phyloP scores from a whole-genome alignment of 768 basidiomycete genomes.

The Inosperma sp. region DNA sequence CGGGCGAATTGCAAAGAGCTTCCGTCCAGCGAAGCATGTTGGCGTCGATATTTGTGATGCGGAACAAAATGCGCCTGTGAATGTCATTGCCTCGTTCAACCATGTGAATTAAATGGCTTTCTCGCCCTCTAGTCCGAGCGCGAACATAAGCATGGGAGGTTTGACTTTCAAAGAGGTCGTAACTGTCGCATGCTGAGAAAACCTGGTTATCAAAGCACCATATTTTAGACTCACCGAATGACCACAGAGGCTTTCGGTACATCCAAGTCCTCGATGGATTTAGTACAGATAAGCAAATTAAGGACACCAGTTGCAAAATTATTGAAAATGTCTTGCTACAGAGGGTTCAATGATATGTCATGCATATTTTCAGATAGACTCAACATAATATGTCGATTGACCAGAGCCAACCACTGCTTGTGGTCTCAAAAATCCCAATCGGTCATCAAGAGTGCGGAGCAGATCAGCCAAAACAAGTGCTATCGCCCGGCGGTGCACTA shows the following conservation, averaged over 20 bases:
- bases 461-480: slow-evolving; percentile 59
- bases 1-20: slow-evolving; percentile 33
- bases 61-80: slow-evolving; percentile 51
- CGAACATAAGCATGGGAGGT: slow-evolving; percentile 55
- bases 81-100: slow-evolving; percentile 52
- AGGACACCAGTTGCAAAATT: slow-evolving; percentile 50
- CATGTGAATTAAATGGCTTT: slow-evolving; percentile 59
- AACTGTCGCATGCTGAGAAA: slow-evolving; percentile 33
- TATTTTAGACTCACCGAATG: slow-evolving; percentile 45
- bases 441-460: slow-evolving; percentile 49
- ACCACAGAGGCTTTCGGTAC: slow-evolving; percentile 54
- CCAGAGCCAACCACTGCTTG: slow-evolving; percentile 41
- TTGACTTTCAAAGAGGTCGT: slow-evolving; percentile 58
- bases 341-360: slow-evolving; percentile 6
- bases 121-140: slow-evolving; percentile 41
- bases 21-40: slow-evolving; percentile 49
- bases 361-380: not conserved
- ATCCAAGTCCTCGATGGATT: slow-evolving; percentile 56
- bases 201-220: not conserved
- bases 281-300: slow-evolving; percentile 63
- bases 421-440: slow-evolving; percentile 52
- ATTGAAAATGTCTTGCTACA: slow-evolving; percentile 48
- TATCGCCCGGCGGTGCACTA: slow-evolving; percentile 51
- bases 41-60: slow-evolving; percentile 35
- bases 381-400: slow-evolving; percentile 26